These are phyloP conservation scores for Fragaria ananassa DNA, from an alignment of 306 rosid genomes.

Conservation along the genomic window DNA sequence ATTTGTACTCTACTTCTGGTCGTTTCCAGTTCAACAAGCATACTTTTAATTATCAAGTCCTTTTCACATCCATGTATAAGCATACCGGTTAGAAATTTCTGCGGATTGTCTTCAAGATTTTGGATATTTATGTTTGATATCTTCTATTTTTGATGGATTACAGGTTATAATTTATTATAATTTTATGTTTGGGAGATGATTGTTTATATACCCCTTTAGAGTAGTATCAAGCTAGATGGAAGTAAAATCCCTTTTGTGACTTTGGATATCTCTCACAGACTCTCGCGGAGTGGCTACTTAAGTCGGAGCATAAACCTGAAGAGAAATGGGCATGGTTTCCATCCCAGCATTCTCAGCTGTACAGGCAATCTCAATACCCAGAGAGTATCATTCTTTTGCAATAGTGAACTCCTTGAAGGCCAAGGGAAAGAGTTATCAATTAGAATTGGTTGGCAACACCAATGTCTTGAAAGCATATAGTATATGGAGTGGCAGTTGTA, in stretches of 20 bases:
- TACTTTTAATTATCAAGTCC: not conserved
- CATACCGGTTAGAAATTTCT: too few species aligned
- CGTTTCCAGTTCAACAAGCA: not conserved
- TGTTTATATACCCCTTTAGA: too few species aligned
- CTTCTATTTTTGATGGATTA: not conserved
- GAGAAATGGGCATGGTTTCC: conserved; percentile 7
- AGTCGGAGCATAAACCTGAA: too few species aligned
- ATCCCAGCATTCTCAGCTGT: not conserved
- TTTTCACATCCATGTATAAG: too few species aligned
- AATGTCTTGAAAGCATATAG: conserved; percentile 21
- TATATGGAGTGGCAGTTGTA: conserved; percentile 22
- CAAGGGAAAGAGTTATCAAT: not conserved
- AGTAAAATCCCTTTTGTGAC: not conserved
- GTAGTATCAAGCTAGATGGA: not conserved
- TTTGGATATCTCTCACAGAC: not conserved
- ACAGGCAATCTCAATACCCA: not conserved
- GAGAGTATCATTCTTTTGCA: not conserved
- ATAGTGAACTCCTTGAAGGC: not conserved
- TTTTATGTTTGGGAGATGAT: too few species aligned
- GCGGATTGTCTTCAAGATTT: not conserved
- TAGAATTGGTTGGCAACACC: not conserved
- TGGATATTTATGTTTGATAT: not conserved
- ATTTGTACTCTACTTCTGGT: not conserved
- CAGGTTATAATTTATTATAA: too few species aligned
- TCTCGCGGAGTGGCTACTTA: not conserved